phyloP scores from a whole-genome alignment of 306 rosid species.

The Cicer judaicum region DNA sequence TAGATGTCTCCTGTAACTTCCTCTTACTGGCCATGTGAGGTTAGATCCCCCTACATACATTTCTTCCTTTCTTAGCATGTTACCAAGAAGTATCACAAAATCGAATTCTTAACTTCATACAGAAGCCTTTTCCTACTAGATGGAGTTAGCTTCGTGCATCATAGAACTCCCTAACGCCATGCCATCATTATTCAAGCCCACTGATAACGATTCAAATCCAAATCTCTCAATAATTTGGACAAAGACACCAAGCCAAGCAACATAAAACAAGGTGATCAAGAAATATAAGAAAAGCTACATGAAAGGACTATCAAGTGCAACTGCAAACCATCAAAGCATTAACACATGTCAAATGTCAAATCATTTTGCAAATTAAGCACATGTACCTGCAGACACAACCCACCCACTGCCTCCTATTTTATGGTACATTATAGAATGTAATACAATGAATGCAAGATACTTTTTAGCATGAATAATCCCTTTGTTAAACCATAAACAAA shows the following conservation, averaged over 20 bases:
- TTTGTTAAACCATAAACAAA: neutral
- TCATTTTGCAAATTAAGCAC: constrained; percentile 6
- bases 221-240: neutral
- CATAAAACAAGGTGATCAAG: neutral
- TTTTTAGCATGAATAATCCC: constrained; percentile 4
- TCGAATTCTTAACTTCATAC: neutral
- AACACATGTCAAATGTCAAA: neutral
- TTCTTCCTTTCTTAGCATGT: neutral
- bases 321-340: constrained; percentile 8
- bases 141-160: neutral
- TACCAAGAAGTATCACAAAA: constrained; percentile 1
- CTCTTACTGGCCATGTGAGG: neutral
- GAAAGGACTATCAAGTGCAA: constrained; percentile 16
- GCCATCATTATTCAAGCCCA: neutral
- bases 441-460: constrained; percentile 7
- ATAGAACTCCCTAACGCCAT: neutral
- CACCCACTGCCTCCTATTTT: neutral
- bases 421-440: neutral
- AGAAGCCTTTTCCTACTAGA: neutral
- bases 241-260: neutral
- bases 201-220: neutral
- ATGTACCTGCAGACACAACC: neutral
- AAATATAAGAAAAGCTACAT: neutral
- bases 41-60: neutral
- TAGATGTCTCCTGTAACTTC: neutral